Conservation (phyloP, 257 asterid species). For the Apocynum venetum region DNA sequence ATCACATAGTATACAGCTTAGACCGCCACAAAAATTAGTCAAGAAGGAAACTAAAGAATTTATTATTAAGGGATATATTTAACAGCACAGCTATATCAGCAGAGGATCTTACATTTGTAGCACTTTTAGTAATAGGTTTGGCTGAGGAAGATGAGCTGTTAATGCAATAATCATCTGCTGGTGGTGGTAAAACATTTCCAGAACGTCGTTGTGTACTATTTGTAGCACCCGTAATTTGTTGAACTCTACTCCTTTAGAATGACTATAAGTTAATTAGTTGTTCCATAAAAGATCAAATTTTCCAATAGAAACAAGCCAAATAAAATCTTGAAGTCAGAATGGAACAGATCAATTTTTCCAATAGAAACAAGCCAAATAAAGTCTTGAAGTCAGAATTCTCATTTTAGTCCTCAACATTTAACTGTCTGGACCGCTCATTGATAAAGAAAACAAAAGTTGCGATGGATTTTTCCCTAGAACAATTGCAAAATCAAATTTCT, state of each 20-base stretch:
- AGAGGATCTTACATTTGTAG: slow-evolving; percentile 64
- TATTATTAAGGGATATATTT: neutral
- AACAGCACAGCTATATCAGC: slow-evolving; percentile 8
- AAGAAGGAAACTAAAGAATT: neutral
- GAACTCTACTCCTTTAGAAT: slow-evolving; percentile 76
- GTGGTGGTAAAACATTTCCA: slow-evolving; percentile 81
- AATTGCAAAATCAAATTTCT: neutral
- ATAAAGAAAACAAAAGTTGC: neutral
- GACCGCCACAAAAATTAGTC: neutral
- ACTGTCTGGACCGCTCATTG: neutral
- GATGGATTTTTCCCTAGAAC: neutral
- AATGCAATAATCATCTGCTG: slow-evolving; percentile 73
- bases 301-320: slow-evolving; percentile 12
- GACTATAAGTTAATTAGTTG: slow-evolving; percentile 34
- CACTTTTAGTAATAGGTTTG: slow-evolving; percentile 53
- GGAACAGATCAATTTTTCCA: neutral
- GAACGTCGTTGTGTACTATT: slow-evolving; percentile 62
- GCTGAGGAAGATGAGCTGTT: slow-evolving; percentile 47
- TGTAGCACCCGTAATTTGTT: slow-evolving; percentile 63
- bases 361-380: slow-evolving; percentile 11
- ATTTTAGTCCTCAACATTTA: neutral
- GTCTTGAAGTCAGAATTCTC: slow-evolving; percentile 1
- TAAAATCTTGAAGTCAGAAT: neutral
- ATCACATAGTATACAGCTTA: neutral
- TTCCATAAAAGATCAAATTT: slow-evolving; percentile 13